These are phyloP conservation scores for Verruconis gallopava DNA, from an alignment of 2,329 filamentous ascomycete genomes.

Conservation along the genomic window DNA sequence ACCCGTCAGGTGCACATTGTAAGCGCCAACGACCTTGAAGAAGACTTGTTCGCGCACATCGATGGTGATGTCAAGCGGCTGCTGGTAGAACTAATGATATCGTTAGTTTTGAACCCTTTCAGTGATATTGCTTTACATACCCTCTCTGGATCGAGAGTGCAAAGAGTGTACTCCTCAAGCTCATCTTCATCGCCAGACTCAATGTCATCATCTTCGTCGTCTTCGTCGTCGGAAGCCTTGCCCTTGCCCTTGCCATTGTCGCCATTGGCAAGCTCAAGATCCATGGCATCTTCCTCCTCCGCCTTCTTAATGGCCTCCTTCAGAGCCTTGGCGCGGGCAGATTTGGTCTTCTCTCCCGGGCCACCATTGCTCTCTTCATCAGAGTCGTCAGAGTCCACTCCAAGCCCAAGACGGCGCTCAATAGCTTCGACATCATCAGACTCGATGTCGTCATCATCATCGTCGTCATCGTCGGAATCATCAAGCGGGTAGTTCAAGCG, in stretches of 20 bases:
- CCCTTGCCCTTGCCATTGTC: constrained; percentile 45
- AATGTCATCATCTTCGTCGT: constrained; percentile 50
- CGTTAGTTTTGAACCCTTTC: not conserved
- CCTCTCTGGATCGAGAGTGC: constrained; percentile 85
- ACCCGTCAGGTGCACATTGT: constrained; percentile 83
- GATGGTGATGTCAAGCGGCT: constrained; percentile 85
- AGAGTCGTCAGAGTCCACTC: constrained; percentile 23
- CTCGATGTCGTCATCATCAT: constrained; percentile 36
- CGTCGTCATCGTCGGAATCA: constrained; percentile 45
- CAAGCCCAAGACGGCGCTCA: constrained; percentile 23
- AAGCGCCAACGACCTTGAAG: constrained; percentile 82
- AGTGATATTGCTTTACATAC: too few relatives aligned
- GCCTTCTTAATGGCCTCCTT: constrained; percentile 52
- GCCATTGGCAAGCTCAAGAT: constrained; percentile 47
- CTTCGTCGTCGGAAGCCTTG: constrained; percentile 55
- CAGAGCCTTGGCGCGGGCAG: constrained; percentile 65
- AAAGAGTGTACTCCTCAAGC: constrained; percentile 63
- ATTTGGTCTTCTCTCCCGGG: constrained; percentile 83
- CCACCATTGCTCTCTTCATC: constrained; percentile 62
- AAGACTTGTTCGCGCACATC: constrained; percentile 79
- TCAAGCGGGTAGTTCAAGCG: constrained; percentile 34
- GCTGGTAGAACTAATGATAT: constrained; percentile 70
- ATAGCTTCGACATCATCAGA: constrained; percentile 26
- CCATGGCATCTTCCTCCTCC: constrained; percentile 61
- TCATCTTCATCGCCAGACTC: constrained; percentile 40